These are phyloP conservation scores for Trypanosoma avium DNA, from an alignment of 208 protist species.

Conservation along the genomic window DNA sequence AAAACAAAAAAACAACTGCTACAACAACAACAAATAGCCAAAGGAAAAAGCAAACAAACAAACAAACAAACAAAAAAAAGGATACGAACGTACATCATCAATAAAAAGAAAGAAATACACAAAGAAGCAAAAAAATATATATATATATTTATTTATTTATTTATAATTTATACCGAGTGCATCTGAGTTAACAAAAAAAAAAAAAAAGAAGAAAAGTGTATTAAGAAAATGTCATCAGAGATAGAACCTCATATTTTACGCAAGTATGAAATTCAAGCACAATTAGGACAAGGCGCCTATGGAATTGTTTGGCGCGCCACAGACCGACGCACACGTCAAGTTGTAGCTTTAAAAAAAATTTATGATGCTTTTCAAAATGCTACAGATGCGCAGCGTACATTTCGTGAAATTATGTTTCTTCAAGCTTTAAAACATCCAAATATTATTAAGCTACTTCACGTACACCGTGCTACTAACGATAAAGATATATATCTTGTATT, in stretches of 20 bases:
- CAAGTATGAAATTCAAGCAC: constrained; percentile 94
- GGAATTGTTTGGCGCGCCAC: constrained; percentile 95
- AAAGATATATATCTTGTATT: constrained; percentile 98
- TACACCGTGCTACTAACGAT: constrained; percentile 97
- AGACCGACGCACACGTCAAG: constrained; percentile 87
- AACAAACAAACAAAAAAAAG: too few species aligned
- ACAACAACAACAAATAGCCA: too few species aligned
- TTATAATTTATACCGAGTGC: too few species aligned
- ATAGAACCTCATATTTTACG: constrained; percentile 93
- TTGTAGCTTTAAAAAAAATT: constrained; percentile 97
- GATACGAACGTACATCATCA: too few species aligned
- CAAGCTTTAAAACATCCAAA: constrained; percentile 96
- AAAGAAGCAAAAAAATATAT: constrained; percentile 4
- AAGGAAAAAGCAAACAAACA: too few species aligned
- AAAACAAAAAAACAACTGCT: too few species aligned
- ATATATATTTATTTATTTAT: too few species aligned
- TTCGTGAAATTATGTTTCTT: constrained; percentile 98
- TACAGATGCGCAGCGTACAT: constrained; percentile 93
- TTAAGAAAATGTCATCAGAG: constrained; percentile 85
- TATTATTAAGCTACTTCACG: constrained; percentile 96
- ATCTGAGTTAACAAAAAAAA: too few species aligned
- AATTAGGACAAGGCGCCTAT: constrained; percentile 95
- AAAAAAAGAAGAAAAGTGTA: too few species aligned
- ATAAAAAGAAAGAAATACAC: constrained; percentile 4
- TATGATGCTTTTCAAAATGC: constrained; percentile 96